Conservation (phyloP, 805 yeast species). For the Cyberlindnera saturnus region DNA sequence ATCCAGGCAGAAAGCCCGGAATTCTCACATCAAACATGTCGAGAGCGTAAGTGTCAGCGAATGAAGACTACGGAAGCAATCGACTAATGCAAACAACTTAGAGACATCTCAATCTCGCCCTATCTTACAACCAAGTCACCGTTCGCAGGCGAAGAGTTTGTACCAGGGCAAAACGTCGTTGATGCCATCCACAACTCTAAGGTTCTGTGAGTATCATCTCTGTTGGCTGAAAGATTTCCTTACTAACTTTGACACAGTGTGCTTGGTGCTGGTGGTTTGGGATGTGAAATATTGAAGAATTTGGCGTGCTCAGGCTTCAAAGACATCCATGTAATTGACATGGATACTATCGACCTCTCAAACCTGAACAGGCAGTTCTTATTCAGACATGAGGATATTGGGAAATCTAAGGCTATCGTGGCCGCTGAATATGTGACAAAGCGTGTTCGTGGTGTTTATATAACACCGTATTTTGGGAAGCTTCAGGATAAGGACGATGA, state of each 20-base stretch:
- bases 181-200: slow-evolving; percentile 22
- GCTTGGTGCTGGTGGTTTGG: slow-evolving; percentile 94
- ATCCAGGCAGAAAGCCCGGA: background rate
- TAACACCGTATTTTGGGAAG: slow-evolving; percentile 56
- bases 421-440: slow-evolving; percentile 57
- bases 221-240: background rate
- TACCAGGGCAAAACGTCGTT: slow-evolving; percentile 26
- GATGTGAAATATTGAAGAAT: slow-evolving; percentile 83
- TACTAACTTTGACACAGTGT: slow-evolving; percentile 26
- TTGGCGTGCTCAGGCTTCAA: slow-evolving; percentile 67
- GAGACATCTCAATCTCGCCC: slow-evolving; percentile 14
- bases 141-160: slow-evolving; percentile 29
- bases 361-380: slow-evolving; percentile 89
- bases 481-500: slow-evolving; percentile 58
- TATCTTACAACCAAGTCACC: slow-evolving; percentile 26
- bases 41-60: background rate
- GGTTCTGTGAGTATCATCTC: slow-evolving; percentile 25
- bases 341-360: slow-evolving; percentile 88
- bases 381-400: slow-evolving; percentile 76
- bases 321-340: slow-evolving; percentile 78
- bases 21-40: background rate
- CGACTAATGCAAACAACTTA: background rate
- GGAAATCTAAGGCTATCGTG: slow-evolving; percentile 73
- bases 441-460: slow-evolving; percentile 38
- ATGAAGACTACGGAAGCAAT: background rate